Conservation (phyloP, 441 rosid genomes). For the Viola pubescens region DNA sequence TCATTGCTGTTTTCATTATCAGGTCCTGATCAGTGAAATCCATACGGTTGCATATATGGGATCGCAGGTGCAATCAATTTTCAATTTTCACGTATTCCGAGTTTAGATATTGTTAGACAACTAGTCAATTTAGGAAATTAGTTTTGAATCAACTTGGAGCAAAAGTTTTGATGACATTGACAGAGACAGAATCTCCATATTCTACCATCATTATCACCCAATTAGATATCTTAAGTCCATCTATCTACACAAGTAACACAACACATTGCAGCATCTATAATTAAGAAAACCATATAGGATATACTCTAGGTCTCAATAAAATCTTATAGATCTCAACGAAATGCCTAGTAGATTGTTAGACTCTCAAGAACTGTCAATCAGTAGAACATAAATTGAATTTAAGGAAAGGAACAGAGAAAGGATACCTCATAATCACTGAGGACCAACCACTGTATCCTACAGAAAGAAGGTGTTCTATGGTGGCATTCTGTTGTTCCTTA, state of each 20-base stretch:
- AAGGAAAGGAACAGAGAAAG: constrained; percentile 1
- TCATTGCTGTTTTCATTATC: too few relatives aligned
- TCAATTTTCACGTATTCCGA: too few relatives aligned
- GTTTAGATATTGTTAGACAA: too few relatives aligned
- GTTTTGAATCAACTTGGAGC: too few relatives aligned
- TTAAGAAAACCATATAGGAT: neutral
- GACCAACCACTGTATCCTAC: constrained; percentile 58
- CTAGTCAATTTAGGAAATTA: too few relatives aligned
- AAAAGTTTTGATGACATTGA: neutral
- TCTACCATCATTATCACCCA: neutral
- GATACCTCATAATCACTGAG: constrained; percentile 65
- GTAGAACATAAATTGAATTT: neutral
- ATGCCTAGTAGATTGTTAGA: neutral
- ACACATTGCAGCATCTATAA: constrained; percentile 6
- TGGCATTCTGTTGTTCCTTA: constrained; percentile 29
- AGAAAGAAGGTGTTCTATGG: constrained; percentile 32
- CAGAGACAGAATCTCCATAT: neutral
- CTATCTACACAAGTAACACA: neutral
- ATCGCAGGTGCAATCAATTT: too few relatives aligned
- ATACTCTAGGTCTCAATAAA: neutral
- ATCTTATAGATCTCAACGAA: neutral
- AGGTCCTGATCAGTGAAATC: too few relatives aligned
- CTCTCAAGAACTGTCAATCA: neutral
- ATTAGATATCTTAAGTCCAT: too few relatives aligned
- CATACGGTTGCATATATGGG: too few relatives aligned